Conservation (phyloP, 108 stramenopile species). For the Nannochloropsis gaditana region DNA sequence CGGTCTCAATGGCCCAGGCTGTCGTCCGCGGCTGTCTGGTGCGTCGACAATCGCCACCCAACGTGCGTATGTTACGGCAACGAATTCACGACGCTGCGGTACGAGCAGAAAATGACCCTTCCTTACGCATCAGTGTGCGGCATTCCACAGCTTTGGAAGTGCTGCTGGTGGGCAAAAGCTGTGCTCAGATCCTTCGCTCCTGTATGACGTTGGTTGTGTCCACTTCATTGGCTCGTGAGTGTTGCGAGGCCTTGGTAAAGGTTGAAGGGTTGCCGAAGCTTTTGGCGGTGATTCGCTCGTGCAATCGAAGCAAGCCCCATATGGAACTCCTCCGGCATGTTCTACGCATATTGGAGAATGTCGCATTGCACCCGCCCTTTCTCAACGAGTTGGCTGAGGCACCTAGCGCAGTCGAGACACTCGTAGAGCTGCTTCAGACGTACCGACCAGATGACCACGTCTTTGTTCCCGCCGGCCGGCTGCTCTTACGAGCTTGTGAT, state of each 20-base stretch:
- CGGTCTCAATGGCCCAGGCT: background rate
- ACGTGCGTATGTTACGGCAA: background rate
- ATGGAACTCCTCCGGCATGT: constrained; percentile 4
- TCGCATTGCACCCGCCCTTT: background rate
- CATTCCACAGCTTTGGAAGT: background rate
- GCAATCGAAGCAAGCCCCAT: constrained; percentile 21
- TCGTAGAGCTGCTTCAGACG: background rate
- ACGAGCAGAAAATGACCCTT: background rate
- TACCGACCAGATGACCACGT: background rate
- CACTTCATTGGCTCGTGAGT: constrained; percentile 17
- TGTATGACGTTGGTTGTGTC: constrained; percentile 7
- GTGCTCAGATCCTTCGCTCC: background rate
- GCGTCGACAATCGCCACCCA: background rate
- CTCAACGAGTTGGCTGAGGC: background rate
- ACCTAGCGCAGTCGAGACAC: background rate
- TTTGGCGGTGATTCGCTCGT: constrained; percentile 18
- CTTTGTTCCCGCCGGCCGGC: background rate
- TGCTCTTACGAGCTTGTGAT: background rate
- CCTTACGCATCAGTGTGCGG: background rate
- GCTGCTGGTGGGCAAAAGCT: background rate
- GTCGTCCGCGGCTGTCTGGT: background rate
- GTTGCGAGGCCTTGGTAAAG: constrained; percentile 14
- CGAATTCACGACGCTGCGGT: background rate
- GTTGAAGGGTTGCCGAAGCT: background rate
- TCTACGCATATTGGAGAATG: background rate